phyloP scores from a whole-genome alignment of 148 eudicot species.

The Fagopyrum esculentum region DNA sequence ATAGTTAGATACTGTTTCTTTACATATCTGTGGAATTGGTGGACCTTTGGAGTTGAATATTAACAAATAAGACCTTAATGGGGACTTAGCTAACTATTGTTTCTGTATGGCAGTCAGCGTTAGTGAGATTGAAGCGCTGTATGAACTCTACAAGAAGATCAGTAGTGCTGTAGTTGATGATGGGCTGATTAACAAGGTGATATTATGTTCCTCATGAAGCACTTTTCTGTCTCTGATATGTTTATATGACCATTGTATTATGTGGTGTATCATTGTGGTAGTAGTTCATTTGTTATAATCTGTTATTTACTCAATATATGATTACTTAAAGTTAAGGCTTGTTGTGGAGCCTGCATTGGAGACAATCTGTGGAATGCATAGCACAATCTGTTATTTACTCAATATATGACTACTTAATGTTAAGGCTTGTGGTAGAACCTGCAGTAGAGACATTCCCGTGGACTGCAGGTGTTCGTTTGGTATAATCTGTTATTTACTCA shows the following conservation, averaged over 20 bases:
- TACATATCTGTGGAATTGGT: background rate
- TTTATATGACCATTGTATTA: background rate
- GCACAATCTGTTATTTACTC: background rate
- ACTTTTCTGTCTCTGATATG: no score
- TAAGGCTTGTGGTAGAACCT: background rate
- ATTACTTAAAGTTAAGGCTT: background rate
- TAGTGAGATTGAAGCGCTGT: slow-evolving; percentile 65
- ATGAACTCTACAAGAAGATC: slow-evolving; percentile 60
- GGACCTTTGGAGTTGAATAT: background rate
- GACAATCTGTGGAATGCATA: background rate
- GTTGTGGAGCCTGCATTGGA: background rate
- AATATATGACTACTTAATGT: background rate
- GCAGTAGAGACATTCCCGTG: background rate
- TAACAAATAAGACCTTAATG: background rate
- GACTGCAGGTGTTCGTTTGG: background rate
- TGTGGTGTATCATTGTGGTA: background rate
- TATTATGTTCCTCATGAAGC: background rate
- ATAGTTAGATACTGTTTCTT: background rate
- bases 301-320: background rate
- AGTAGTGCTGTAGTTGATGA: slow-evolving; percentile 68
- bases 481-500: background rate
- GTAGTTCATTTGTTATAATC: background rate
- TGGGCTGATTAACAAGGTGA: slow-evolving; percentile 65
- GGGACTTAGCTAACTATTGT: slow-evolving; percentile 1
- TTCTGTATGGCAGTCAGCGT: slow-evolving; percentile 44